phyloP scores from a whole-genome alignment of 495 filamentous ascomycete species.

The Alectoria sarmentosa region DNA sequence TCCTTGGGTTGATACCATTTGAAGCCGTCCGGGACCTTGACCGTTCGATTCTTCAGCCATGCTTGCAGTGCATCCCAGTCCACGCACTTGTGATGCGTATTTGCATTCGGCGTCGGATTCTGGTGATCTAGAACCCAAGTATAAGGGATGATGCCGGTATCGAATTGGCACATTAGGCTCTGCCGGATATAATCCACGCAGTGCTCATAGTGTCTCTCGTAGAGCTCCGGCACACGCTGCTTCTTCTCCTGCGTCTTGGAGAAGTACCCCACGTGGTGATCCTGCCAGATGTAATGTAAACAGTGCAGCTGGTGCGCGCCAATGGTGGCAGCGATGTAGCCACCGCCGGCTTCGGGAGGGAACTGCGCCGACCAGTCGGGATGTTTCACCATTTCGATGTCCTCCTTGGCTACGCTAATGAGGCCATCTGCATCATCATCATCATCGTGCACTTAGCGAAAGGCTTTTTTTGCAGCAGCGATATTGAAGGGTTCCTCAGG shows the following conservation, averaged over 20 bases:
- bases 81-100: slow-evolving; percentile 30
- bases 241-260: background rate
- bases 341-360: too few species aligned
- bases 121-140: slow-evolving; percentile 29
- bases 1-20: slow-evolving; percentile 19
- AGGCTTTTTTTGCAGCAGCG: too few species aligned
- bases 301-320: slow-evolving; percentile 9
- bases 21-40: slow-evolving; percentile 22
- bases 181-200: slow-evolving; percentile 33
- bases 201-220: slow-evolving; percentile 32
- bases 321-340: too few species aligned
- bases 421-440: too few species aligned
- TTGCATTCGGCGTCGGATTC: slow-evolving; percentile 28
- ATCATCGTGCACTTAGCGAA: too few species aligned
- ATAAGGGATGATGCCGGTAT: slow-evolving; percentile 25
- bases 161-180: slow-evolving; percentile 31
- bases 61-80: slow-evolving; percentile 30
- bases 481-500: too few species aligned
- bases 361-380: too few species aligned
- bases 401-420: too few species aligned
- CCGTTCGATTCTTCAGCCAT: slow-evolving; percentile 28
- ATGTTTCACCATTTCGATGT: too few species aligned
- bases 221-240: slow-evolving; percentile 26
- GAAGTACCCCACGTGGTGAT: slow-evolving; percentile 11
- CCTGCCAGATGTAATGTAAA: slow-evolving; percentile 23